phyloP scores from a whole-genome alignment of 2,329 filamentous ascomycete genomes.

The Colletotrichum australisinense region DNA sequence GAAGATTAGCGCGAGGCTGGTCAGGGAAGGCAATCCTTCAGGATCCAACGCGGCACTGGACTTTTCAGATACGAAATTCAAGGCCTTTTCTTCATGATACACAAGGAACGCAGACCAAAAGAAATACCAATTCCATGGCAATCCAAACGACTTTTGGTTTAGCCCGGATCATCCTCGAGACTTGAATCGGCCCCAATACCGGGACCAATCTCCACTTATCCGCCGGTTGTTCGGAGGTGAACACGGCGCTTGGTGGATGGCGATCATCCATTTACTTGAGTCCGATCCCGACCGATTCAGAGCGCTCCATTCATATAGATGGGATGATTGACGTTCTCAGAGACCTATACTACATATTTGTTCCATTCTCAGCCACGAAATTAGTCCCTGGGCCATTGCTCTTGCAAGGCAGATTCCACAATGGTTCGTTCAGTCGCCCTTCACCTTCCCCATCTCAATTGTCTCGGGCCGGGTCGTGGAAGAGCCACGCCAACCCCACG shows the following conservation, averaged over 20 bases:
- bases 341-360: too few species aligned
- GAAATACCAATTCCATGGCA: not conserved
- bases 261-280: not conserved
- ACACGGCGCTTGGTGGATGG: not conserved
- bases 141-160: not conserved
- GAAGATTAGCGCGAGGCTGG: not conserved
- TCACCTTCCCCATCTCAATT: conserved; percentile 7
- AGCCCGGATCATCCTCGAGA: not conserved
- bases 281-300: not conserved
- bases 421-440: conserved; percentile 5
- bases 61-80: not conserved
- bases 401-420: not conserved
- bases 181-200: not conserved
- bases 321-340: too few species aligned
- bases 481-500: conserved; percentile 6
- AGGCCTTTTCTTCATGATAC: not conserved
- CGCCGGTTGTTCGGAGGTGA: not conserved
- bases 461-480: not conserved
- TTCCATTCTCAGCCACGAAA: not conserved
- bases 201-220: not conserved
- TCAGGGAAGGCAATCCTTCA: not conserved
- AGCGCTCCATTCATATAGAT: too few species aligned
- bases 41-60: not conserved
- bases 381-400: not conserved
- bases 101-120: not conserved